These are phyloP conservation scores for Zoysia matrella DNA, from an alignment of 202 grass and related monocot species.

Conservation along the genomic window DNA sequence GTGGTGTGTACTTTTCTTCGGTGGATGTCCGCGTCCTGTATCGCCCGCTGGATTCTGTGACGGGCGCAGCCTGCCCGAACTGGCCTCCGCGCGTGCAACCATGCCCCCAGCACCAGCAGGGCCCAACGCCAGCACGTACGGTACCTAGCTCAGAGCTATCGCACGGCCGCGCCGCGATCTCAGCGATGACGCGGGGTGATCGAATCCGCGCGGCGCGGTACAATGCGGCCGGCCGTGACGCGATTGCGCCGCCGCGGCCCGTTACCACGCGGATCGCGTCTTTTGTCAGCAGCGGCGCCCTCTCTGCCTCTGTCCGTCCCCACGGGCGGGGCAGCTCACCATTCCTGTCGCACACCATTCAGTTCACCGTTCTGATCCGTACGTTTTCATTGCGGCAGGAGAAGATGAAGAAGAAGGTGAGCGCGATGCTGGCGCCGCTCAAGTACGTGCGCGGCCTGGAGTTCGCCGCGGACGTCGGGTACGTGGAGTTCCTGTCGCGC, in stretches of 20 bases:
- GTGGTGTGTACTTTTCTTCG: constrained; percentile 46
- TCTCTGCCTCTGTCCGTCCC: background rate
- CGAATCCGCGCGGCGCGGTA: constrained; percentile 15
- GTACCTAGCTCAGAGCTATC: too few relatives aligned
- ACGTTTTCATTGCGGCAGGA: constrained; percentile 24
- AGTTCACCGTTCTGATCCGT: background rate
- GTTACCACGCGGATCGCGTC: constrained; percentile 51
- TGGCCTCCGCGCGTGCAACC: background rate
- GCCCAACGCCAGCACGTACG: too few relatives aligned
- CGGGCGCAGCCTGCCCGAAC: constrained; percentile 2
- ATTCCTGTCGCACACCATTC: too few relatives aligned
- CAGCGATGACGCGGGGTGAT: background rate
- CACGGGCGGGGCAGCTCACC: background rate
- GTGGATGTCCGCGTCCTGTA: constrained; percentile 50
- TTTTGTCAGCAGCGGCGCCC: constrained; percentile 4
- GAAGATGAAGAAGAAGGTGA: too few relatives aligned
- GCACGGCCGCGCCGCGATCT: too few relatives aligned
- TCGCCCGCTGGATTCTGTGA: constrained; percentile 69
- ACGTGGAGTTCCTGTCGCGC: constrained; percentile 33
- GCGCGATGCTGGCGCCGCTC: constrained; percentile 60
- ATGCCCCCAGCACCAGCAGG: background rate
- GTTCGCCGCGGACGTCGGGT: constrained; percentile 70
- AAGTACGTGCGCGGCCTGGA: constrained; percentile 76
- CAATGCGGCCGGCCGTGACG: constrained; percentile 43
- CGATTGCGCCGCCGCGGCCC: constrained; percentile 42